Conservation (phyloP, 225 moss, liverwort and hornwort genomes). For the Pseudoscleropodium purum region DNA sequence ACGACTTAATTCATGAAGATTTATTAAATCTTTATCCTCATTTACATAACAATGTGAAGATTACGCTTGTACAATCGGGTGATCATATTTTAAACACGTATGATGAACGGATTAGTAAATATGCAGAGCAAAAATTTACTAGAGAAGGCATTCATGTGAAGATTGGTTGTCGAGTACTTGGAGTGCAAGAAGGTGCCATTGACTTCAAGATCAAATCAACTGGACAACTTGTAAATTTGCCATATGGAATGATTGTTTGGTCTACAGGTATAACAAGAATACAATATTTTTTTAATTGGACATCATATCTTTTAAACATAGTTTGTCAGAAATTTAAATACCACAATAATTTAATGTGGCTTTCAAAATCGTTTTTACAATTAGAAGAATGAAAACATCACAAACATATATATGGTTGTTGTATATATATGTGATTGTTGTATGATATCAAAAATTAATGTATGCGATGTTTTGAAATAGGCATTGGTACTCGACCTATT, state of each 20-base stretch:
- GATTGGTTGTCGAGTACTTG: conserved; percentile 68
- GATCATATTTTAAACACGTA: conserved; percentile 93
- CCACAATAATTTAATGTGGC: background rate
- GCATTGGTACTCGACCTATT: conserved; percentile 33
- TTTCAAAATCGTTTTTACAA: background rate
- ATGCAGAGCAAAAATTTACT: conserved; percentile 70
- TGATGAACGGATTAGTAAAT: conserved; percentile 76
- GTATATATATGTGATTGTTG: accelerated
- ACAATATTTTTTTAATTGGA: too few relatives aligned
- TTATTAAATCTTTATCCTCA: conserved; percentile 55
- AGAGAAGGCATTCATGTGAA: conserved; percentile 73
- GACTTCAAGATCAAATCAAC: conserved; percentile 63
- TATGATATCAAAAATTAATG: background rate
- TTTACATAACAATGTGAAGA: conserved; percentile 39
- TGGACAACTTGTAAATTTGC: conserved; percentile 41
- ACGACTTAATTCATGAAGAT: conserved; percentile 80
- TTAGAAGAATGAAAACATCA: background rate
- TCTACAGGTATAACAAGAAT: conserved; percentile 24
- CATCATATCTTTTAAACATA: background rate
- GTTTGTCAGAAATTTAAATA: background rate
- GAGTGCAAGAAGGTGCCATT: conserved; percentile 63
- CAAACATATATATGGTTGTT: background rate
- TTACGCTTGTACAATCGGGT: conserved; percentile 79
- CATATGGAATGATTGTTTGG: conserved; percentile 91
- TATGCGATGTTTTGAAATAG: background rate